Evolutionary conservation across 1,284 basidiomycete genomes (phyloP).

Genomic region (Leccinum pachyderme): DNA sequence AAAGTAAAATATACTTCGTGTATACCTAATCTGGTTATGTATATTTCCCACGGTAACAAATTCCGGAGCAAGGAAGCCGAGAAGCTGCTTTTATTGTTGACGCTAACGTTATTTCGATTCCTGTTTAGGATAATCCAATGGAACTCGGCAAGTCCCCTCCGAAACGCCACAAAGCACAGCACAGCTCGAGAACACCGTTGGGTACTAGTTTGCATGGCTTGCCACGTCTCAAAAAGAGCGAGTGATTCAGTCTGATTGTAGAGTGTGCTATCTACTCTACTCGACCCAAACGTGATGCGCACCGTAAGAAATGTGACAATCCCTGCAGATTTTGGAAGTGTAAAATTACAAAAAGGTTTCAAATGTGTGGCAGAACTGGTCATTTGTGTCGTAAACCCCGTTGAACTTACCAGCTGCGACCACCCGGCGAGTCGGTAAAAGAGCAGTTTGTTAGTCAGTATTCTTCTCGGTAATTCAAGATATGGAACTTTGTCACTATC

Average conservation of each 20-base stretch:
- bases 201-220: neutral
- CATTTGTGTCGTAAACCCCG: slow-evolving; percentile 24
- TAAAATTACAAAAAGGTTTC: neutral
- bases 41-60: slow-evolving; percentile 15
- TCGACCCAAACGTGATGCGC: neutral
- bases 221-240: neutral
- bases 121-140: slow-evolving; percentile 7
- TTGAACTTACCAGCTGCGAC: slow-evolving; percentile 3
- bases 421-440: slow-evolving; percentile 10
- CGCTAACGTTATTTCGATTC: slow-evolving; percentile 9
- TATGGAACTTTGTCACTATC: slow-evolving; percentile 1
- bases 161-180: slow-evolving; percentile 28
- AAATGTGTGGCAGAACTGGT: neutral
- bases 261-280: neutral
- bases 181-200: slow-evolving; percentile 5
- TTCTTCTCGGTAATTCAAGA: slow-evolving; percentile 12
- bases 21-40: slow-evolving; percentile 12
- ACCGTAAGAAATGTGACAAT: neutral
- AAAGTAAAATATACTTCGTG: slow-evolving; percentile 2
- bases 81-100: slow-evolving; percentile 26
- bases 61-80: slow-evolving; percentile 21
- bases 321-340: neutral
- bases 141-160: slow-evolving; percentile 5
- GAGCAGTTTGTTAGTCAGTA: slow-evolving; percentile 15
- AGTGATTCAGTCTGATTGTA: neutral